Evolutionary conservation across 1,139 yeast genomes (phyloP).

Genomic region (Debaryomycetaceae sp.): DNA sequence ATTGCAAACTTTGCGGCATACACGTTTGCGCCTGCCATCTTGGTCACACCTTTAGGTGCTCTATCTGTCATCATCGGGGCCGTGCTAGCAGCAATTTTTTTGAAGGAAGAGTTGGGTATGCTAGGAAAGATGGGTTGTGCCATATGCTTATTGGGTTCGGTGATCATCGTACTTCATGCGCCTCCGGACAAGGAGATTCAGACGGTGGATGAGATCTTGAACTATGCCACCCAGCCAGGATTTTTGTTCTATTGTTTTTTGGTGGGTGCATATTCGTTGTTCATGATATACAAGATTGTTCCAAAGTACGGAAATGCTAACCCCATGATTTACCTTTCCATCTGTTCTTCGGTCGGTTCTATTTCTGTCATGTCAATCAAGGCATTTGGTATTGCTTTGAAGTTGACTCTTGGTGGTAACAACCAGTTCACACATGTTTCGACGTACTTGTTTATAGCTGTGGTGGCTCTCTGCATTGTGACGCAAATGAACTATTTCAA

Average conservation of each 20-base stretch:
- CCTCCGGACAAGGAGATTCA: constrained; percentile 88
- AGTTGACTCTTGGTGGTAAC: constrained; percentile 81
- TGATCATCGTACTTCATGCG: constrained; percentile 87
- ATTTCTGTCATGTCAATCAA: constrained; percentile 90
- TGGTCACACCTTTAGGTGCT: constrained; percentile 92
- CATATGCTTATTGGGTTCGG: constrained; percentile 82
- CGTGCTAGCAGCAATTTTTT: constrained; percentile 77
- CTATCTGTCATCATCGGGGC: constrained; percentile 89
- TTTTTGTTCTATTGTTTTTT: constrained; percentile 64
- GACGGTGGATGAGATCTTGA: constrained; percentile 84
- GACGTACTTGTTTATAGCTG: constrained; percentile 75
- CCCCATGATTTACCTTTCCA: constrained; percentile 88
- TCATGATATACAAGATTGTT: constrained; percentile 81
- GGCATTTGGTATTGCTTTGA: constrained; percentile 90
- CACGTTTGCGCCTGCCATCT: constrained; percentile 91
- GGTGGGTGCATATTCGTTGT: constrained; percentile 64
- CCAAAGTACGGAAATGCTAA: constrained; percentile 78
- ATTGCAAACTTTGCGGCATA: constrained; percentile 92
- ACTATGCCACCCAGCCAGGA: constrained; percentile 78
- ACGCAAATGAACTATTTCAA: constrained; percentile 94
- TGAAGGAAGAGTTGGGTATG: constrained; percentile 83
- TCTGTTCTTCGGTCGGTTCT: constrained; percentile 88
- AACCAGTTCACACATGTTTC: constrained; percentile 85
- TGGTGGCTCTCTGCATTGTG: constrained; percentile 76
- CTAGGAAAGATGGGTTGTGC: constrained; percentile 96